Conservation (phyloP, 2,329 filamentous ascomycete species). For the Claviceps capensis region DNA sequence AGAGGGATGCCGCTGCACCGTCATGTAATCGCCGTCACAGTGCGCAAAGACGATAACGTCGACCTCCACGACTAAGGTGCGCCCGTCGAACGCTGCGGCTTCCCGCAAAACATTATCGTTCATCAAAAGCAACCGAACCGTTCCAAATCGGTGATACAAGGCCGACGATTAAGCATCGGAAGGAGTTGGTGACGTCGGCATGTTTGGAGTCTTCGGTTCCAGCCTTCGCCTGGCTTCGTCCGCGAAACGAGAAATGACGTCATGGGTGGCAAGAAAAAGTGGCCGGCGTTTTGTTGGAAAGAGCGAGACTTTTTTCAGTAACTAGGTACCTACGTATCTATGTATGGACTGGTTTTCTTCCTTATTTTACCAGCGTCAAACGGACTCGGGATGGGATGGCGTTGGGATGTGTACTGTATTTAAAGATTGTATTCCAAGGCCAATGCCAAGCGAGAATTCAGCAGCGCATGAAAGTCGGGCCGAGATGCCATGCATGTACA, state of each 20-base stretch:
- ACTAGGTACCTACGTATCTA: neutral
- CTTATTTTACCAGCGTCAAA: neutral
- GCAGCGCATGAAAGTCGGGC: neutral
- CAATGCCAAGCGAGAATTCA: neutral
- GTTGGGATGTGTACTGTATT: neutral
- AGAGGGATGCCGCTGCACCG: slow-evolving; percentile 18
- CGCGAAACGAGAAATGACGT: neutral
- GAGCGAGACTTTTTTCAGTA: neutral
- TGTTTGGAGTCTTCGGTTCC: no score
- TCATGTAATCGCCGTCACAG: slow-evolving; percentile 11
- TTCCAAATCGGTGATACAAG: neutral
- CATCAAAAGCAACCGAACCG: neutral
- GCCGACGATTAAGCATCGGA: neutral
- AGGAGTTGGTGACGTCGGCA: neutral
- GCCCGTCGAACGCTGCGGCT: neutral
- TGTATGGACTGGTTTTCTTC: neutral
- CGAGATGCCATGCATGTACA: neutral
- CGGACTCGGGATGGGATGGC: neutral
- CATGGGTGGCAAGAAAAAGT: neutral
- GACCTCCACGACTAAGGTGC: neutral
- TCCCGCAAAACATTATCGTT: neutral
- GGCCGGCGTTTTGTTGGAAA: neutral
- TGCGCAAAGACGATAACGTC: no score
- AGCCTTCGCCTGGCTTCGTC: neutral
- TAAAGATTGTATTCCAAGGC: neutral